Evolutionary conservation across 2,329 filamentous ascomycete species (phyloP), one percentile per base, ranked within the genome.

Genomic region (Tolypocladium endophyticum): DNA sequence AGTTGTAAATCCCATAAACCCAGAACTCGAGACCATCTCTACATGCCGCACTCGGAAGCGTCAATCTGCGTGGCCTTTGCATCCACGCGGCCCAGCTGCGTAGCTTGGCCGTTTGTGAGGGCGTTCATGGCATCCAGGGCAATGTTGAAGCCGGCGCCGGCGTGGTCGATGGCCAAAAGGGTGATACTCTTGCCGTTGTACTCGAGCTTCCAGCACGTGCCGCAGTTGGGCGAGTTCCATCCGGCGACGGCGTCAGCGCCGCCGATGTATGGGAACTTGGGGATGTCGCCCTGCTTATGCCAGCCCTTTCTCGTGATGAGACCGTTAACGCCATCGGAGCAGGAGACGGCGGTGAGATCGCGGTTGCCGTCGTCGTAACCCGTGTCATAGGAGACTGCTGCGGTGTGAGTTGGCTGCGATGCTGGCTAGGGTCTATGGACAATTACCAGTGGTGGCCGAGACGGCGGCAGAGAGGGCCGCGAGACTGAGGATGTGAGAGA

Each of bases 311-410:
- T 80, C 66, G 81, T 84, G 63, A 83, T 82, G 62, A 90, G 79
- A 60, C 87, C 87, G 73, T 89, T 87, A 62, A 63, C 55, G 59
- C 87, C 87, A 68, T 90, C 84, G 38, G 84, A 87, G 81, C 87
- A 90, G 62, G 85, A 71, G 55, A 91, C 79, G 8, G 68, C 71
- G 39, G 74, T 78, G 60, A 92, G 71, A 52, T 81, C 77, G 60
- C 84, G 81, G 61, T 64, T 64, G 52, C 70, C 70, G 63, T 87
- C 76, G 69, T 92, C 89, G 76, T 90, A 94, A 69, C 81, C 84
- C 25, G 76, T 74, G 74, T 92, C 89, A 73, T 87, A 93, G 64
- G 86, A 87, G 68, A 92, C 87, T 72, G 68, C 50, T 16, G 18
- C 28, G 20, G 30, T 23, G 50, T 54, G 20, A 54, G 50, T 6